Evolutionary conservation across 805 yeast genomes (phyloP).

Genomic region (Lachancea fermentati): DNA sequence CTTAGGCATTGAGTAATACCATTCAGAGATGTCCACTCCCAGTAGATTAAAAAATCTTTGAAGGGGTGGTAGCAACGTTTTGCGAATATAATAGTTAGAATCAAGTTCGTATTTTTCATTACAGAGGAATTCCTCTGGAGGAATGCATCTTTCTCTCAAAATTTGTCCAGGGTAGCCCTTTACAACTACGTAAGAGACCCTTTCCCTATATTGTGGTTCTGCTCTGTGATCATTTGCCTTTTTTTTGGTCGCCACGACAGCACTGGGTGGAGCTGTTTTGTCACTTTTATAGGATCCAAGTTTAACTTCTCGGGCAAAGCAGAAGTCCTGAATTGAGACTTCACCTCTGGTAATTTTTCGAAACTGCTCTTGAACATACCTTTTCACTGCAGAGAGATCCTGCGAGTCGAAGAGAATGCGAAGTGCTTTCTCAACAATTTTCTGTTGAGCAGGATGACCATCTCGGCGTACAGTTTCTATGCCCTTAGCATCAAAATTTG

Average conservation of each 20-base stretch:
- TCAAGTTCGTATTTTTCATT: conserved; percentile 49
- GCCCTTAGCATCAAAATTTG: conserved; percentile 92
- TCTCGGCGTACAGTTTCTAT: conserved; percentile 92
- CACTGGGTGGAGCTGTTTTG: conserved; percentile 82
- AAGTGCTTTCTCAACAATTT: conserved; percentile 66
- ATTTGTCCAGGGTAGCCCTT: conserved; percentile 50
- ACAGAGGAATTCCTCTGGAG: conserved; percentile 69
- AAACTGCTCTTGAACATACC: conserved; percentile 62
- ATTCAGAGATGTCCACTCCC: conserved; percentile 71
- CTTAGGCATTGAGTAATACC: conserved; percentile 71
- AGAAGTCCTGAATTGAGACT: conserved; percentile 72
- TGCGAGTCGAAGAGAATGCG: conserved; percentile 63
- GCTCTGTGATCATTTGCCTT: conserved; percentile 61
- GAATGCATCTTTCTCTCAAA: conserved; percentile 68
- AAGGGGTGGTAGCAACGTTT: conserved; percentile 83
- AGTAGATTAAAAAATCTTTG: conserved; percentile 75
- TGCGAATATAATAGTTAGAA: conserved; percentile 76
- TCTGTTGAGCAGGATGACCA: conserved; percentile 89
- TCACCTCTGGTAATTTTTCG: conserved; percentile 54
- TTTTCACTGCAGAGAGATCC: conserved; percentile 66
- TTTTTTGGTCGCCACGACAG: conserved; percentile 63
- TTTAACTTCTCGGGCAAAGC: conserved; percentile 86
- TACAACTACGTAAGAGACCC: conserved; percentile 82
- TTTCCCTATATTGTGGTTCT: conserved; percentile 82
- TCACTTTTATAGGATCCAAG: conserved; percentile 77